These are phyloP conservation scores for Tillandsia fasciculata DNA, from an alignment of 176 grass and related monocot genomes.

Conservation along the genomic window DNA sequence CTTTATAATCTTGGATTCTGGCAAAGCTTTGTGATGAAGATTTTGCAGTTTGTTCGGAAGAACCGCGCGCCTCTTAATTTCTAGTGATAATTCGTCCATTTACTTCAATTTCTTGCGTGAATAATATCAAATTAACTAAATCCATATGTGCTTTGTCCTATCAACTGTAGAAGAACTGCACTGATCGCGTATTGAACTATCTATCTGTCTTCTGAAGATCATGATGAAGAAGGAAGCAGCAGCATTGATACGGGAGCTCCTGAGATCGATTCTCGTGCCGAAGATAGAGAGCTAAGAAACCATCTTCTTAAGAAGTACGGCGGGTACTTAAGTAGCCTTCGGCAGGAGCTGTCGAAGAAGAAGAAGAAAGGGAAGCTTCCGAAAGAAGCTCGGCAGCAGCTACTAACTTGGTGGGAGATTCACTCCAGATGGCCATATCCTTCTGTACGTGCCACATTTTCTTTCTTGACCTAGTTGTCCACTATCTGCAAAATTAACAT, in stretches of 20 bases:
- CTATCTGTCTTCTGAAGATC: not conserved
- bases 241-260: constrained; percentile 22
- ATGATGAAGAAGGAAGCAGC: constrained; percentile 6
- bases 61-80: too few relatives aligned
- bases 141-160: too few relatives aligned
- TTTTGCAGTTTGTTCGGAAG: too few relatives aligned
- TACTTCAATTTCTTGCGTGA: too few relatives aligned
- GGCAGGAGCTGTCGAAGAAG: constrained; percentile 35
- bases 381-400: constrained; percentile 34
- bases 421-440: constrained; percentile 40
- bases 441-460: constrained; percentile 12
- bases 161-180: too few relatives aligned
- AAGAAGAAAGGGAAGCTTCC: constrained; percentile 36
- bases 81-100: too few relatives aligned
- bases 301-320: constrained; percentile 34
- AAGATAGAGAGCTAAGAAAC: constrained; percentile 32
- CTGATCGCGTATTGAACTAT: too few relatives aligned
- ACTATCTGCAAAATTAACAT: too few relatives aligned
- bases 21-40: too few relatives aligned
- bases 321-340: constrained; percentile 20
- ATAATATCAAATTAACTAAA: too few relatives aligned
- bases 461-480: too few relatives aligned
- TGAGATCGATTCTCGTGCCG: constrained; percentile 13
- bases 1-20: too few relatives aligned
- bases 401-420: constrained; percentile 36